These are phyloP conservation scores for Mucuna pruriens DNA, from an alignment of 306 rosid species.

Conservation along the genomic window DNA sequence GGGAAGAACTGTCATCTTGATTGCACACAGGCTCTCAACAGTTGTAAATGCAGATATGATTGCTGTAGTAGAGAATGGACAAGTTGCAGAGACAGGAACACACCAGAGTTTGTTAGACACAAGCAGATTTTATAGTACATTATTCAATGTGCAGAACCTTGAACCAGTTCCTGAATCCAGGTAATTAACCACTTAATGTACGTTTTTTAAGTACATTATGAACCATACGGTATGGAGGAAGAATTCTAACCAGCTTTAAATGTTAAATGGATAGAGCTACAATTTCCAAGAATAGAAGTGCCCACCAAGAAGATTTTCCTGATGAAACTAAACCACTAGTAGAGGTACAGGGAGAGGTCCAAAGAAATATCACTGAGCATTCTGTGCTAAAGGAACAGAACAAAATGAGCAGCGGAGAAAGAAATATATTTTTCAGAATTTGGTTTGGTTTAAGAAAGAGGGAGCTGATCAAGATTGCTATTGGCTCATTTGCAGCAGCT, in stretches of 20 bases:
- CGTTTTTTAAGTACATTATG: neutral
- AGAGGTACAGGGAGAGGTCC: constrained; percentile 38
- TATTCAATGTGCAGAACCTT: constrained; percentile 75
- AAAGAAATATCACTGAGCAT: constrained; percentile 30
- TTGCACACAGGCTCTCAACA: constrained; percentile 89
- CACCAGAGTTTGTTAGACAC: constrained; percentile 71
- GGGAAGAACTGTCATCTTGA: constrained; percentile 79
- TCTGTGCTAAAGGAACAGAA: constrained; percentile 43
- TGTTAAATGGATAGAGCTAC: constrained; percentile 51
- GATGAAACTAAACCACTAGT: constrained; percentile 42
- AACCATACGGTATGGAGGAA: neutral
- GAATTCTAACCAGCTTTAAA: constrained; percentile 40
- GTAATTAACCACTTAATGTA: constrained; percentile 42
- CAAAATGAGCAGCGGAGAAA: constrained; percentile 33
- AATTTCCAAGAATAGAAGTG: constrained; percentile 49
- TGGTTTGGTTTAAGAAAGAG: constrained; percentile 70
- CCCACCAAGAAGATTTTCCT: constrained; percentile 46
- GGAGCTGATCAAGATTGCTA: constrained; percentile 60
- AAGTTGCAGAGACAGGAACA: constrained; percentile 71
- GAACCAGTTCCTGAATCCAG: constrained; percentile 55
- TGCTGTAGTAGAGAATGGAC: constrained; percentile 77
- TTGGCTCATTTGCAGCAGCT: constrained; percentile 63
- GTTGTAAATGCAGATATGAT: constrained; percentile 81
- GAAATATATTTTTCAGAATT: constrained; percentile 68
- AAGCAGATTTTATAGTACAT: constrained; percentile 63